phyloP scores from a whole-genome alignment of 2,329 filamentous ascomycete species.

The Elsinoe necatrix region DNA sequence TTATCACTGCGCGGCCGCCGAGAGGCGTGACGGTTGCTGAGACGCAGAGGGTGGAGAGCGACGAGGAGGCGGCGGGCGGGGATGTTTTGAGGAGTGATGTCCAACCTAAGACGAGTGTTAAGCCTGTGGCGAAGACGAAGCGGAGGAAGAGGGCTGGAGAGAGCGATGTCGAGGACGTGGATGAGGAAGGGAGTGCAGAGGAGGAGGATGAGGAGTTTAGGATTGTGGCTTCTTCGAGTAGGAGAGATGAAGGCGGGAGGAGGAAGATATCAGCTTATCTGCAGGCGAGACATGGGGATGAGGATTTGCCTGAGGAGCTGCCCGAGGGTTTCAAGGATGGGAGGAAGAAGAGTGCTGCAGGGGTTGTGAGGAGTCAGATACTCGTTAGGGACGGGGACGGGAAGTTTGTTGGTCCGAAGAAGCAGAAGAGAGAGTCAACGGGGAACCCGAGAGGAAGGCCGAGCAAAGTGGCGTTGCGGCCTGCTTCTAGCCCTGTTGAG shows the following conservation, averaged over 20 bases:
- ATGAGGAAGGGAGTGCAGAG: conserved; percentile 20
- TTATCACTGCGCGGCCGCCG: conserved; percentile 28
- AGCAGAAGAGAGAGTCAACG: background rate
- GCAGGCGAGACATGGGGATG: conserved; percentile 34
- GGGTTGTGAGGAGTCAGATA: conserved; percentile 21
- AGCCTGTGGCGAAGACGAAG: background rate
- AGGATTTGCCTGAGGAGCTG: conserved; percentile 37
- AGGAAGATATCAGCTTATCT: conserved; percentile 34
- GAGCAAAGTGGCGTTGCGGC: background rate
- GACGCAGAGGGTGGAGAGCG: conserved; percentile 17
- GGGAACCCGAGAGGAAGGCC: background rate
- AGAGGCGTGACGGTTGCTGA: conserved; percentile 19
- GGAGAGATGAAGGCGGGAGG: conserved; percentile 15
- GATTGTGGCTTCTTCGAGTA: background rate
- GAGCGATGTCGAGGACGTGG: conserved; percentile 24
- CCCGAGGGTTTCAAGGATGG: conserved; percentile 36
- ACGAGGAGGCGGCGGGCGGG: conserved; percentile 22
- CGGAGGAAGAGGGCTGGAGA: background rate
- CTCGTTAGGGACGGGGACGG: conserved; percentile 19
- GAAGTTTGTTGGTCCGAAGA: background rate
- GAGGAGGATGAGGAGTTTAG: conserved; percentile 30
- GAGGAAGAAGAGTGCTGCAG: conserved; percentile 2
- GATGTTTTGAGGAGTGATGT: conserved; percentile 32
- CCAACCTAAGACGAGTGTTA: conserved; percentile 4
- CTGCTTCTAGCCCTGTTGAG: background rate